phyloP scores from a whole-genome alignment of 2,329 filamentous ascomycete genomes.

The Trichoderma koningiopsis region DNA sequence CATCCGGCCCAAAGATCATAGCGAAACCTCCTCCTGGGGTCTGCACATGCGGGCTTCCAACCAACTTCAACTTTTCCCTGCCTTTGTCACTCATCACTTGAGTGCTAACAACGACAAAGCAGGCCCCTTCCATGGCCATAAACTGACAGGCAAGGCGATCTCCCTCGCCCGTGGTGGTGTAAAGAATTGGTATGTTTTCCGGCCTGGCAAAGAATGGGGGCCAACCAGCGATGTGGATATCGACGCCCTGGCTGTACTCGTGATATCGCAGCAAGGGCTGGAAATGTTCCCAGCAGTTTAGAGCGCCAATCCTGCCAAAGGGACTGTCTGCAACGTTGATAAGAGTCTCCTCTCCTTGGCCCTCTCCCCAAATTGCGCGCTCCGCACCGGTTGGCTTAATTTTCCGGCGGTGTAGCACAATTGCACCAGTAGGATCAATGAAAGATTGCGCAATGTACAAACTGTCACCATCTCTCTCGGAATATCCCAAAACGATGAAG shows the following conservation, averaged over 20 bases:
- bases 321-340: constrained; percentile 46
- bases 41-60: background rate
- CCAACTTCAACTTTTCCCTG: background rate
- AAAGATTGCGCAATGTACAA: constrained; percentile 52
- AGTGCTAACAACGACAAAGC: background rate
- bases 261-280: constrained; percentile 19
- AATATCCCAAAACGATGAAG: constrained; percentile 50
- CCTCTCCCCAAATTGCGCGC: constrained; percentile 53
- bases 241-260: background rate
- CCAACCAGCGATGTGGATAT: constrained; percentile 1
- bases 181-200: background rate
- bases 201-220: background rate
- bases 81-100: background rate
- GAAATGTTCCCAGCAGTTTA: constrained; percentile 57
- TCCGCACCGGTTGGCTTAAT: constrained; percentile 52
- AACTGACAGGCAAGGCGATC: background rate
- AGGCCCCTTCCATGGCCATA: constrained; percentile 6
- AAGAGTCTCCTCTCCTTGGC: constrained; percentile 50
- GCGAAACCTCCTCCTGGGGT: constrained; percentile 48
- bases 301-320: constrained; percentile 52
- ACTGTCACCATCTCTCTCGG: constrained; percentile 45
- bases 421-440: constrained; percentile 50
- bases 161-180: background rate
- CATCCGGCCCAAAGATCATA: constrained; percentile 56
- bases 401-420: constrained; percentile 48